Evolutionary conservation across 2,329 filamentous ascomycete species (phyloP), one percentile per base, ranked within the genome.

Genomic region (Epichloe sp.): DNA sequence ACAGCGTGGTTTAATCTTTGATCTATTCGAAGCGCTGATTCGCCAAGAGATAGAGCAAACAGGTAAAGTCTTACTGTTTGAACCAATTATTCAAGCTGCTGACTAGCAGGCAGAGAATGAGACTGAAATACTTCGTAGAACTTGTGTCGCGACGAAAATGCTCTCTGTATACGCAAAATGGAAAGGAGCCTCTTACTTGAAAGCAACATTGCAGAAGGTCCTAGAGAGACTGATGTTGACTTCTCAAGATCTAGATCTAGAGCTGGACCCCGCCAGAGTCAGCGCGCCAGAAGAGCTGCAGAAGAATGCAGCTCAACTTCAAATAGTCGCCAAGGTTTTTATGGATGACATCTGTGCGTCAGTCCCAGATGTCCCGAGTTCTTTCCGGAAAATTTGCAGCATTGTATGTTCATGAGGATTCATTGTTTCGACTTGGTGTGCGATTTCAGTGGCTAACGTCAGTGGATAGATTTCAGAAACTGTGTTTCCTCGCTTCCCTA

Each of bases 141-240:
- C 82, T 35, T 85, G 80, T 56, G 82, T 86, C 1, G 79, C 80
- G n/a, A 85, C 82, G 2, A 86, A 85, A 61, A 83, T 85, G 75
- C 71, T 86, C 2, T 84, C 82, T 0, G 74, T 85, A 7, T 86
- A 84, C 58, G 82, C 81, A 5, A 85, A 83, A 59, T 86, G 82
- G 82, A 85, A 85, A 65, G 82, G 82, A 12, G 69, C 74, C 15
- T 63, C 72, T 4, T 86, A 86, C 59, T 71, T 86, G 37, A 79
- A 77, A 57, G 69, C 72, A 14, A 85, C 82, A 1, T 68, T 86
- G 10, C 80, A 83, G 56, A 83, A 83, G 58, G 80, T 85, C 2
- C 65, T 86, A 2, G 80, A 85, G 60, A 71, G 81, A 47, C 68
- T 86, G 42, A 81, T 85, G 71, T 62, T 81, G 35, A 83, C 81